Conservation (phyloP, 306 rosid genomes). For the Glycine tomentella region DNA sequence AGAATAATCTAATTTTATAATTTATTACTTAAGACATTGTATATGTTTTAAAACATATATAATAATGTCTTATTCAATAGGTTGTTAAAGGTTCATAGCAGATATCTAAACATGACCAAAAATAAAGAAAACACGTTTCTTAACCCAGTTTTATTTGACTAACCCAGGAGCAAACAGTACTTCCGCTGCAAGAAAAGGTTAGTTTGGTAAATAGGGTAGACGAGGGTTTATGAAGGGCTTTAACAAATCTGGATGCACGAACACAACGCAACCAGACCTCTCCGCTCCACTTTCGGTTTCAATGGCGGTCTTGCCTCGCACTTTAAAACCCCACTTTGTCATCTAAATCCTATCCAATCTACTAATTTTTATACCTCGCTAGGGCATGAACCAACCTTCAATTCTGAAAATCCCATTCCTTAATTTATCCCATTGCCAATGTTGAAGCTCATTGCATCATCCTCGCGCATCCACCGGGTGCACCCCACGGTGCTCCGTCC, state of each 20-base stretch:
- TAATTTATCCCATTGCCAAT: constrained; percentile 48
- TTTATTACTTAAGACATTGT: too few species aligned
- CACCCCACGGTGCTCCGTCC: constrained; percentile 59
- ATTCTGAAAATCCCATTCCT: too few species aligned
- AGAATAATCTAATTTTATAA: too few species aligned
- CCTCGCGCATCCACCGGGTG: constrained; percentile 56
- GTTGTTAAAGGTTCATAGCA: too few species aligned
- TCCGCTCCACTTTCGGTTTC: not conserved
- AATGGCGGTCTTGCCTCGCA: constrained; percentile 47
- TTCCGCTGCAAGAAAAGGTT: constrained; percentile 23
- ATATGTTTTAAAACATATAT: too few species aligned
- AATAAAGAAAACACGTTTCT: too few species aligned
- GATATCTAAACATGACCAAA: too few species aligned
- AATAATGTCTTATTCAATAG: too few species aligned
- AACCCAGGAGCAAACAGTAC: not conserved
- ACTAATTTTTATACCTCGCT: too few species aligned
- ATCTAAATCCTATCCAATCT: too few species aligned
- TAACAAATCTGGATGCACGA: constrained; percentile 8
- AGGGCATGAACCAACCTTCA: constrained; percentile 39
- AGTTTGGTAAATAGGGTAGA: constrained; percentile 34
- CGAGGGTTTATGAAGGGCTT: constrained; percentile 91
- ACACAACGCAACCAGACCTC: not conserved
- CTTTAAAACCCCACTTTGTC: too few species aligned
- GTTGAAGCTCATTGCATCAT: constrained; percentile 77
- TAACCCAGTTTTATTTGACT: too few species aligned